A percentile compares a stretch with the other conserved stretches of the same genome.
Conservation (phyloP, 257 asterid species). For the Nicotiana benthamiana region DNA sequence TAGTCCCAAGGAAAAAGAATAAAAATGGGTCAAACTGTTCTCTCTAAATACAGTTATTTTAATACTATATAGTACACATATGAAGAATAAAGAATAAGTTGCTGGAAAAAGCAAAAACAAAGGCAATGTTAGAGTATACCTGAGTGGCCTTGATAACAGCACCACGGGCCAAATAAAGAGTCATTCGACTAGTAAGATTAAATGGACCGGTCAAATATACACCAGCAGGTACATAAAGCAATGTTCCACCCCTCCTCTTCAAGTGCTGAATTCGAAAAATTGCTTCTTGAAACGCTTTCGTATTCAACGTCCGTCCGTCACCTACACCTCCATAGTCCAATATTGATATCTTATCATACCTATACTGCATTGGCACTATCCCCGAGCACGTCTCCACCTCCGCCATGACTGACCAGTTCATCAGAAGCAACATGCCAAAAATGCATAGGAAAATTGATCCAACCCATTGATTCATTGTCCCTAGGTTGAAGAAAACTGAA, state of each 20-base stretch:
- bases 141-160: constrained; percentile 75
- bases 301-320: constrained; percentile 72
- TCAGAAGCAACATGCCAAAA: constrained; percentile 11
- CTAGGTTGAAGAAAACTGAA: not conserved
- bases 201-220: constrained; percentile 75
- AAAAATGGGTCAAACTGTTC: not conserved
- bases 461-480: constrained; percentile 20
- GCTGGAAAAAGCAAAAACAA: not conserved
- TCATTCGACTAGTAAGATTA: constrained; percentile 85
- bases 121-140: constrained; percentile 29
- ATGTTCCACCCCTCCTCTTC: constrained; percentile 78
- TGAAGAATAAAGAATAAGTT: not conserved
- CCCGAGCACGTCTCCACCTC: constrained; percentile 67
- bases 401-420: constrained; percentile 17
- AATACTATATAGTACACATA: not conserved
- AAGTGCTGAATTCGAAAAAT: constrained; percentile 69
- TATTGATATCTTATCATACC: constrained; percentile 72
- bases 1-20: not conserved
- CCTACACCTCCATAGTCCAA: constrained; percentile 84
- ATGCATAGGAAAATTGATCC: constrained; percentile 16
- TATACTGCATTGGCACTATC: constrained; percentile 69
- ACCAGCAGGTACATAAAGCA: constrained; percentile 87
- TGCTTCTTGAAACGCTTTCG: constrained; percentile 78
- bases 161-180: constrained; percentile 76
- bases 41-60: not conserved